phyloP scores from a whole-genome alignment of 129 eudicot species.

The Oenanthe sinensis region DNA sequence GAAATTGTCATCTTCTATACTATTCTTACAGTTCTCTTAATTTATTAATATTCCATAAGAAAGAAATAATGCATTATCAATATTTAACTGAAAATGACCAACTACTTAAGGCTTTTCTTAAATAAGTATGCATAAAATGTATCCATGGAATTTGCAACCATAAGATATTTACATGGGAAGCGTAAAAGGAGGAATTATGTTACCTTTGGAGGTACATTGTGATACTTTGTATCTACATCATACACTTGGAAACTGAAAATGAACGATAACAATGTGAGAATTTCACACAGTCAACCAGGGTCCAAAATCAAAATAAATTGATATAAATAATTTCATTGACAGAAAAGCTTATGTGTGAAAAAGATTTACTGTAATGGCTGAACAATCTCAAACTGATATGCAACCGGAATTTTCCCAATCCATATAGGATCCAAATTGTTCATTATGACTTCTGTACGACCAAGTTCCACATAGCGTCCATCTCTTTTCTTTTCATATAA shows the following conservation, averaged over 20 bases:
- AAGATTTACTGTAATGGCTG: slow-evolving; percentile 69
- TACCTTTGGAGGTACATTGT: slow-evolving; percentile 78
- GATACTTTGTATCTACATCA: slow-evolving; percentile 85
- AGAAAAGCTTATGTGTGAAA: not conserved
- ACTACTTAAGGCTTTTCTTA: not conserved
- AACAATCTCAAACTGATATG: slow-evolving; percentile 82
- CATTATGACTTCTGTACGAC: slow-evolving; percentile 96
- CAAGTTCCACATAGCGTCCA: slow-evolving; percentile 77
- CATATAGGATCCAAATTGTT: slow-evolving; percentile 74
- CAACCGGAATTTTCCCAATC: slow-evolving; percentile 66
- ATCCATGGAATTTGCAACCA: not conserved
- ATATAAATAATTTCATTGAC: slow-evolving; percentile 3
- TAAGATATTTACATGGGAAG: not conserved
- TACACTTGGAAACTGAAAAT: slow-evolving; percentile 74
- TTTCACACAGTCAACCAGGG: slow-evolving; percentile 2
- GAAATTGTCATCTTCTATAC: not conserved
- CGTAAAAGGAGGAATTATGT: slow-evolving; percentile 3
- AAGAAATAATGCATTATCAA: not conserved
- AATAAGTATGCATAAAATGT: not conserved
- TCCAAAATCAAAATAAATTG: slow-evolving; percentile 6
- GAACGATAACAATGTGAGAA: slow-evolving; percentile 10
- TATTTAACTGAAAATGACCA: not conserved
- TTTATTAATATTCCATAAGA: not conserved
- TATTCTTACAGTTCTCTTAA: not conserved
- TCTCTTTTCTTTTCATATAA: slow-evolving; percentile 54